Percentiles rank a stretch among this genome's conserved stretches.
phyloP scores from a whole-genome alignment of 306 rosid species.

The Pyrus betulifolia region DNA sequence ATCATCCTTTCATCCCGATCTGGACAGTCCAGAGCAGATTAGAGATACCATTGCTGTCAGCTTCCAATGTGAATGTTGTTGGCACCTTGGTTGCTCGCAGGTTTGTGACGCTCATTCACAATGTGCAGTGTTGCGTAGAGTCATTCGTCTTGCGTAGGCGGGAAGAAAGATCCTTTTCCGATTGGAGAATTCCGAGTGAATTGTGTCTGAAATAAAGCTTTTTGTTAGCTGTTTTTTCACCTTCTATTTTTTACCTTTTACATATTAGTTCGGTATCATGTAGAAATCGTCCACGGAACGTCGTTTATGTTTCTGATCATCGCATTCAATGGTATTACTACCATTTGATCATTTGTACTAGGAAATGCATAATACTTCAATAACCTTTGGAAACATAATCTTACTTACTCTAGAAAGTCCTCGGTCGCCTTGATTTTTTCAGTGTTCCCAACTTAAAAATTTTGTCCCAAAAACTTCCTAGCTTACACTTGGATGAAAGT shows the following conservation, averaged over 20 bases:
- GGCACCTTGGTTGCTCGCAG: not conserved
- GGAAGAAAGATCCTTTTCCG: not conserved
- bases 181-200: slow-evolving; percentile 1
- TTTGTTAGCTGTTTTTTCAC: slow-evolving; percentile 9
- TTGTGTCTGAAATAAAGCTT: slow-evolving; percentile 33
- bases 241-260: not conserved
- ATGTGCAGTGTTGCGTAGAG: not conserved
- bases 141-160: not conserved
- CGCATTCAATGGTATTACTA: not conserved
- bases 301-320: not conserved
- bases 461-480: too few relatives aligned
- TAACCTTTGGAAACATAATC: not conserved
- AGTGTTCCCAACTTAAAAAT: too few relatives aligned
- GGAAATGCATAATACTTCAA: not conserved
- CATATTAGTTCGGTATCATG: slow-evolving; percentile 17
- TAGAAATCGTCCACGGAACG: not conserved
- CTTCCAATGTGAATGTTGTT: slow-evolving; percentile 2
- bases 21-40: slow-evolving; percentile 74
- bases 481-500: too few relatives aligned
- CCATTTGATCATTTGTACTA: not conserved
- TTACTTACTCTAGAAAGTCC: not conserved
- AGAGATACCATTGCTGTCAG: slow-evolving; percentile 2
- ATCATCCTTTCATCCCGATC: slow-evolving; percentile 74
- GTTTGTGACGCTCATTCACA: not conserved
- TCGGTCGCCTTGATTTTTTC: too few relatives aligned